phyloP scores from a whole-genome alignment of 140 eudicot genomes.

The Cichorium intybus region DNA sequence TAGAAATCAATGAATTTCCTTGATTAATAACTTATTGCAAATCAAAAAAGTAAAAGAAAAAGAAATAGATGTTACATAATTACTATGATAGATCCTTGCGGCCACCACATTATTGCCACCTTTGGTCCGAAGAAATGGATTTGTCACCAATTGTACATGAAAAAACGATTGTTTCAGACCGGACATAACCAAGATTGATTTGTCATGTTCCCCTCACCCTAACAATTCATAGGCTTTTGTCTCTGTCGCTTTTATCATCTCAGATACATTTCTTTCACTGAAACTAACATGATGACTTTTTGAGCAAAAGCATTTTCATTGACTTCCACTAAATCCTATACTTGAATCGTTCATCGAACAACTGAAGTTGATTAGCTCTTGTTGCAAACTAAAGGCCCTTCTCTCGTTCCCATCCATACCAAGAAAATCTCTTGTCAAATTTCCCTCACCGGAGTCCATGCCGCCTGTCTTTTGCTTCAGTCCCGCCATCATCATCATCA shows the following conservation, averaged over 20 bases:
- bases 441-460: constrained; percentile 30
- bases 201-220: constrained; percentile 4
- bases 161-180: background rate
- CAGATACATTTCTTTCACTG: background rate
- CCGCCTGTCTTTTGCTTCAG: constrained; percentile 21
- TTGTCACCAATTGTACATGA: constrained; percentile 7
- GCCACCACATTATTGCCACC: constrained; percentile 13
- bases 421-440: constrained; percentile 78
- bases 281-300: background rate
- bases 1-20: background rate
- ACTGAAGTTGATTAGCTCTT: constrained; percentile 63
- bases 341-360: constrained; percentile 34
- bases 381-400: constrained; percentile 52
- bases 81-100: constrained; percentile 22
- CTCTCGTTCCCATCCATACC: constrained; percentile 72
- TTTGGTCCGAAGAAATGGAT: background rate
- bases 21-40: background rate
- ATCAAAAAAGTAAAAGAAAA: no score
- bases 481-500: constrained; percentile 28
- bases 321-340: constrained; percentile 22
- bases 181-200: background rate
- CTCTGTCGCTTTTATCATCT: constrained; percentile 18
- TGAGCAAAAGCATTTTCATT: constrained; percentile 2
- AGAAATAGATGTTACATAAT: background rate
- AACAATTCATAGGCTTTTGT: constrained; percentile 10